These are phyloP conservation scores for Plasmodium coatneyi DNA, from an alignment of 169 alveolate genomes.

Conservation along the genomic window DNA sequence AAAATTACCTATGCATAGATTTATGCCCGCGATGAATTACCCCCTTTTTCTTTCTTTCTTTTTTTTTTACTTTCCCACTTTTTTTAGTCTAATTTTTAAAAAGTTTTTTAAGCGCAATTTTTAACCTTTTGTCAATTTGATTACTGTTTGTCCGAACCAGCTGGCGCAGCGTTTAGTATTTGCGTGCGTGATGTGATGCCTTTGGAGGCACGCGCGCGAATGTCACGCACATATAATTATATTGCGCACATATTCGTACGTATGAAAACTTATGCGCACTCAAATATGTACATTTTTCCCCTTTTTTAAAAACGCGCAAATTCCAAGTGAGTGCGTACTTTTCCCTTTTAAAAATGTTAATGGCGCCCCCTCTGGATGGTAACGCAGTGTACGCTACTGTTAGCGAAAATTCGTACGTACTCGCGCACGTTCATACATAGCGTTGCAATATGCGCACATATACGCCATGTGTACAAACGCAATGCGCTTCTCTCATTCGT, in stretches of 20 bases:
- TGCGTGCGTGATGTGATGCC: not conserved
- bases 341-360: not conserved
- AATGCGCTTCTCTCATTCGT: not conserved
- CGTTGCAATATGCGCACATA: not conserved
- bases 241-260: not conserved
- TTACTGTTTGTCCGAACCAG: slow-evolving; percentile 21
- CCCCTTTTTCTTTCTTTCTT: not conserved
- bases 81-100: slow-evolving; percentile 17
- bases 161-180: not conserved
- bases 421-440: not conserved
- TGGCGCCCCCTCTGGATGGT: not conserved
- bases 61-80: not conserved
- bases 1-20: not conserved
- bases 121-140: slow-evolving; percentile 4
- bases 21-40: not conserved
- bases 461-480: not conserved
- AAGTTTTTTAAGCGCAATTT: not conserved
- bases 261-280: not conserved
- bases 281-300: not conserved
- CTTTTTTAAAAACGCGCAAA: not conserved
- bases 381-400: not conserved
- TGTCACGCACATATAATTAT: not conserved
- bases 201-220: not conserved
- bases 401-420: not conserved
- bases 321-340: not conserved